Conservation (phyloP, 2,329 filamentous ascomycete genomes). For the Ophiostoma himal-ulmi region DNA sequence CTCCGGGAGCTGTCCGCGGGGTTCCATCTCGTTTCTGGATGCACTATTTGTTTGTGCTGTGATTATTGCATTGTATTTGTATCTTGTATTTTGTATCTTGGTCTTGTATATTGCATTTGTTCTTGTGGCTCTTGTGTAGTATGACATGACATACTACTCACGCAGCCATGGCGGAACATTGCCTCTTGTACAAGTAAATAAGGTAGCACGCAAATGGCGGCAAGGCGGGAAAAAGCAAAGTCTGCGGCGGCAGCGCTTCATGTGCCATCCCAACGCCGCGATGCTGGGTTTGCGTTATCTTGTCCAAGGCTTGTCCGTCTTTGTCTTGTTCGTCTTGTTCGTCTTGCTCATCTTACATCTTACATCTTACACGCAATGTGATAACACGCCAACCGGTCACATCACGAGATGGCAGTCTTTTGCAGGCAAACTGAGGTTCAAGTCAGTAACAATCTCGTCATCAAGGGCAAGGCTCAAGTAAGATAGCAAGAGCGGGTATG, state of each 20-base stretch:
- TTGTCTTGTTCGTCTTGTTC: too few relatives aligned
- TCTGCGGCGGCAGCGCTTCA: neutral
- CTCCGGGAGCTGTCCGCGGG: constrained; percentile 3
- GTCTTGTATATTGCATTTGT: too few relatives aligned
- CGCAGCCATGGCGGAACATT: neutral
- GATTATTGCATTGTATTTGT: neutral
- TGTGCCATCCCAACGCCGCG: neutral
- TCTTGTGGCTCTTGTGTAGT: too few relatives aligned
- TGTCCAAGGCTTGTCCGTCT: neutral
- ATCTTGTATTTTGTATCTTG: too few relatives aligned
- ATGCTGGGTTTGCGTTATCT: neutral
- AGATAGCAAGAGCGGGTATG: neutral
- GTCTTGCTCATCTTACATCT: too few relatives aligned
- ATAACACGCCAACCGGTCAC: neutral
- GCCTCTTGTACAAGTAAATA: too few relatives aligned
- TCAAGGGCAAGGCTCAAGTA: neutral
- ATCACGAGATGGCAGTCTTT: neutral
- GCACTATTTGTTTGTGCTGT: neutral
- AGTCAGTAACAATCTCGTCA: neutral
- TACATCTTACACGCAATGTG: too few relatives aligned
- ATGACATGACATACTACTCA: too few relatives aligned
- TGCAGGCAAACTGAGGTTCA: neutral
- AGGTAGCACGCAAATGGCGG: neutral
- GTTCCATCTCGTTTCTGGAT: neutral
- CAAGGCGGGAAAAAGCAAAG: neutral